phyloP scores from a whole-genome alignment of 345 rosid genomes.

The Arabis hirsuta region DNA sequence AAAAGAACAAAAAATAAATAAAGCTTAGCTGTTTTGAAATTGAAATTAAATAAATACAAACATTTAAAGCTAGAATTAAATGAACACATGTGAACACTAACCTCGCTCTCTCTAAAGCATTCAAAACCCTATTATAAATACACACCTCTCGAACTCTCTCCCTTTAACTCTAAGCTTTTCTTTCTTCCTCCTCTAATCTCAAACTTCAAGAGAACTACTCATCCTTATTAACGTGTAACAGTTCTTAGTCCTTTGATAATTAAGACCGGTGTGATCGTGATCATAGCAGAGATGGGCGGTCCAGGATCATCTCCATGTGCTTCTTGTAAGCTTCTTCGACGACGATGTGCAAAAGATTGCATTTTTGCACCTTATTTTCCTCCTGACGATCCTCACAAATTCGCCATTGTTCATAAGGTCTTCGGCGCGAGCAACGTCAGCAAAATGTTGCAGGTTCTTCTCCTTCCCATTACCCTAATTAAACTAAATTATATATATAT shows the following conservation, averaged over 20 bases:
- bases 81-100: conserved; percentile 45
- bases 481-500: not conserved
- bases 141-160: conserved; percentile 40
- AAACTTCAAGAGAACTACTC: conserved; percentile 28
- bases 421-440: conserved; percentile 90
- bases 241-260: not conserved
- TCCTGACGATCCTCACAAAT: conserved; percentile 80
- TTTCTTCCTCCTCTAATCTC: conserved; percentile 25
- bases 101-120: conserved; percentile 19
- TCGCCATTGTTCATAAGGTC: conserved; percentile 83
- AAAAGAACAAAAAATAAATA: not conserved
- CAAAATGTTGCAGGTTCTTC: conserved; percentile 81
- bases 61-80: conserved; percentile 39
- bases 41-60: not conserved
- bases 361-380: conserved; percentile 92
- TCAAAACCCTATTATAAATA: conserved; percentile 60
- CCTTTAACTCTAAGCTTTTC: conserved; percentile 46
- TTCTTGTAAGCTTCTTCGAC: conserved; percentile 75
- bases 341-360: conserved; percentile 84
- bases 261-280: not conserved
- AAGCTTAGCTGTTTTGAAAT: not conserved
- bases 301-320: conserved; percentile 78
- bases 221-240: not conserved
- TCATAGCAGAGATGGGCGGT: conserved; percentile 49
- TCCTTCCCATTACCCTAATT: conserved; percentile 15